Evolutionary conservation across 1,139 yeast species (phyloP).

Genomic region (Lodderomyces metapsilosis): DNA sequence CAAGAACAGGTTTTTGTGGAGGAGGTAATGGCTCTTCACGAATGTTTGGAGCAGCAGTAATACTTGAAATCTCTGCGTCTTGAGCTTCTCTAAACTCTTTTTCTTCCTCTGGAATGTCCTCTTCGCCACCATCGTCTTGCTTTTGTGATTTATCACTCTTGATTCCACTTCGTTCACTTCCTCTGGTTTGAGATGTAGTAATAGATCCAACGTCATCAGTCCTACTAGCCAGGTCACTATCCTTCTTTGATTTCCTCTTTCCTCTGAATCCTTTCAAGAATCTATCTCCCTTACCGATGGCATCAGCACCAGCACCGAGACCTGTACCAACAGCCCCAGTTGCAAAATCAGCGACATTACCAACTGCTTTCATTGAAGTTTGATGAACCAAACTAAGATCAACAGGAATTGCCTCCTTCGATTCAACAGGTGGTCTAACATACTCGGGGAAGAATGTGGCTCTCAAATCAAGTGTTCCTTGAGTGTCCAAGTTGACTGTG

Average conservation of each 20-base stretch:
- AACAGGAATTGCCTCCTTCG: slow-evolving; percentile 40
- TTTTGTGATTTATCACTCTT: slow-evolving; percentile 4
- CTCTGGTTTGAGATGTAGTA: slow-evolving; percentile 12
- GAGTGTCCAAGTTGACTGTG: slow-evolving; percentile 53
- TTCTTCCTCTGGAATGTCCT: slow-evolving; percentile 15
- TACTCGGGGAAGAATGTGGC: slow-evolving; percentile 66
- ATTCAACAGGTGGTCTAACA: slow-evolving; percentile 55
- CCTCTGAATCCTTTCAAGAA: slow-evolving; percentile 35
- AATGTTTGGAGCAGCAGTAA: slow-evolving; percentile 34
- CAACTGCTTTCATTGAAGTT: slow-evolving; percentile 49
- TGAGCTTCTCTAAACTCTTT: slow-evolving; percentile 14
- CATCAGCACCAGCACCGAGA: slow-evolving; percentile 39
- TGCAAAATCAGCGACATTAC: slow-evolving; percentile 46
- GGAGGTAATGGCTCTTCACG: slow-evolving; percentile 38
- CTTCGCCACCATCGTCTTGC: slow-evolving; percentile 5
- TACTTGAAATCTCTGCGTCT: slow-evolving; percentile 10
- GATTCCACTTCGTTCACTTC: slow-evolving; percentile 4
- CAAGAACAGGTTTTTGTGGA: slow-evolving; percentile 28
- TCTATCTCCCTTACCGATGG: slow-evolving; percentile 46
- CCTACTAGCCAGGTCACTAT: slow-evolving; percentile 6
- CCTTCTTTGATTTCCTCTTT: slow-evolving; percentile 20
- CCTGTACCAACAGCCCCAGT: slow-evolving; percentile 46
- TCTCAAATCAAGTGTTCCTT: slow-evolving; percentile 55
- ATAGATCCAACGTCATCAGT: slow-evolving; percentile 8
- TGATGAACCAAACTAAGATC: slow-evolving; percentile 42